Evolutionary conservation across 2,329 filamentous ascomycete genomes (phyloP), one percentile per base, ranked within the genome.

Genomic region (Colletotrichum graminicola): DNA sequence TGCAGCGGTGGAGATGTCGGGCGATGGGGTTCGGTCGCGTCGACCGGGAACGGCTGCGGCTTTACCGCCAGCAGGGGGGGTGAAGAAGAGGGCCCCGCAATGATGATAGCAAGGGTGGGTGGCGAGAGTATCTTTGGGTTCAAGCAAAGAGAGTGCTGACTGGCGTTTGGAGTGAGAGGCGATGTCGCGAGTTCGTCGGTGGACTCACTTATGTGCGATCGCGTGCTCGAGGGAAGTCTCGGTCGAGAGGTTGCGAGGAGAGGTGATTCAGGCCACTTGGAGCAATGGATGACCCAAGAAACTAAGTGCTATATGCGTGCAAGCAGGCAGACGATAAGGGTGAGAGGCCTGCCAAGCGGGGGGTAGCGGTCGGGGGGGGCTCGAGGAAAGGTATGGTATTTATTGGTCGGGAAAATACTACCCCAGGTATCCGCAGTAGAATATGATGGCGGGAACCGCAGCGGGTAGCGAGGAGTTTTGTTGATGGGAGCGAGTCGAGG

Each of bases 1-100:
- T 47, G 52, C 52, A 36, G 59, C 68, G 54, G 61, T 72, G 54
- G 52, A 36, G 60, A 72, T 55, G 56, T 68, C 70, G 67, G 63
- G 71, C 64, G 70, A 65, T 71, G 64, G 65, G 70, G 59, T 16
- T 72, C 61, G 70, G 62, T 71, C 70, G 70, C 70, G 66, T 71
- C 60, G 60, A 72, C 70, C 66, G 66, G 69, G 70, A 69, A 70
- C 55, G 66, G 49, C 64, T 68, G 66, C 66, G 66, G 70, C 54
- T 72, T 71, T 62, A 70, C 70, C 70, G 70, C 66, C 66, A 62
- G 70, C 70, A 71, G 70, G 66, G 70, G 66, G 70, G 47, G 62
- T 14, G 12, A 47, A 6, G 16, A 12, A n/a, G 67, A 56, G 60
- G 55, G 55, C 69, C 60, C 66, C 62, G 66, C 66, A 71, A 54